Conservation (phyloP, 345 rosid genomes). For the Melastoma malabathricum region DNA sequence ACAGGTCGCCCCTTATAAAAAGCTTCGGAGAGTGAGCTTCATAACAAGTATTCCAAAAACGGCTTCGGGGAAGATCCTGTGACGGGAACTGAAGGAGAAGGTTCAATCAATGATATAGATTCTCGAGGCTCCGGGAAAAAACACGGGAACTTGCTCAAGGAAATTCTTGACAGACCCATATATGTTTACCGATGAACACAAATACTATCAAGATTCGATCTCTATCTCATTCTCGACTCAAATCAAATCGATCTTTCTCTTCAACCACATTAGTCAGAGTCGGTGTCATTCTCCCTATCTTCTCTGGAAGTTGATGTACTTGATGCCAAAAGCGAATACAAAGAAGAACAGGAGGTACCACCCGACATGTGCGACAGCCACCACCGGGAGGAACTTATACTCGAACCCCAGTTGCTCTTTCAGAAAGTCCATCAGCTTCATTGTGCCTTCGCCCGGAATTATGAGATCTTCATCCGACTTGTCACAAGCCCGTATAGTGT, state of each 20-base stretch:
- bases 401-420: conserved; percentile 34
- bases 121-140: too few species aligned
- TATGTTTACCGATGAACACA: too few species aligned
- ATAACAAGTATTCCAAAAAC: conserved; percentile 17
- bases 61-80: conserved; percentile 24
- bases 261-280: too few species aligned
- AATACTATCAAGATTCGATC: too few species aligned
- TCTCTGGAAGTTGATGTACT: conserved; percentile 17
- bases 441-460: conserved; percentile 22
- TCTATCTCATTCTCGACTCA: too few species aligned
- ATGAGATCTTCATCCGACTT: conserved; percentile 16
- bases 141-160: too few species aligned
- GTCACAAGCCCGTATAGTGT: conserved; percentile 61
- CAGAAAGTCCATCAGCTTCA: conserved; percentile 27
- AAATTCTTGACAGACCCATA: too few species aligned
- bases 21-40: conserved; percentile 18
- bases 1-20: conserved; percentile 28
- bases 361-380: conserved; percentile 38
- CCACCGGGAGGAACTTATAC: conserved; percentile 44
- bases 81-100: conserved; percentile 19
- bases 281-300: too few species aligned
- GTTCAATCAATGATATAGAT: too few species aligned
- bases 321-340: conserved; percentile 16
- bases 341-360: conserved; percentile 13
- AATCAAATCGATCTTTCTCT: too few species aligned